Percentiles rank a stretch among this genome's conserved stretches.
Evolutionary conservation across 2,329 filamentous ascomycete genomes (phyloP).

Genomic region (Fusarium sp.): DNA sequence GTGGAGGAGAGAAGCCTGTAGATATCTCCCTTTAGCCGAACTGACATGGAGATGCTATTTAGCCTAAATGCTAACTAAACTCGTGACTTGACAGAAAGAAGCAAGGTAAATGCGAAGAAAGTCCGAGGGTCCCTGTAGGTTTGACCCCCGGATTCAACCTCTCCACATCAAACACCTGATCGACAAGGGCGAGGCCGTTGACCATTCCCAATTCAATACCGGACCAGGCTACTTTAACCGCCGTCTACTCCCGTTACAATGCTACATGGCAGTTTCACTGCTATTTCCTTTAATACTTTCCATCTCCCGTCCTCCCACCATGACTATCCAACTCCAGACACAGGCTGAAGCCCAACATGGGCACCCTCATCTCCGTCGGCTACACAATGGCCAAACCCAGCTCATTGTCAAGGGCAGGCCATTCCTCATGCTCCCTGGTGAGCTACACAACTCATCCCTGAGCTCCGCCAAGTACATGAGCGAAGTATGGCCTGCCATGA

Average conservation of each 20-base stretch:
- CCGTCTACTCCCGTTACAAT: not conserved
- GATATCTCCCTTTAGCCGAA: too few relatives aligned
- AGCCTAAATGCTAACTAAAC: conserved; percentile 9
- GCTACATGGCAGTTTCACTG: too few relatives aligned
- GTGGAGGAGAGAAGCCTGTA: too few relatives aligned
- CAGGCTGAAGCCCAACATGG: not conserved
- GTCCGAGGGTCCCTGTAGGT: conserved; percentile 15
- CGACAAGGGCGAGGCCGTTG: not conserved
- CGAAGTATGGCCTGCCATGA: conserved; percentile 47
- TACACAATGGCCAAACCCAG: conserved; percentile 44
- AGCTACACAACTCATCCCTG: conserved; percentile 51
- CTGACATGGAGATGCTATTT: not conserved
- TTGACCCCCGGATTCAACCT: not conserved
- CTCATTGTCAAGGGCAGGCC: conserved; percentile 51
- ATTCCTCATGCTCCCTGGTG: conserved; percentile 48
- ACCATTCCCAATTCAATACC: not conserved
- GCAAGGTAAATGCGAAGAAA: conserved; percentile 23
- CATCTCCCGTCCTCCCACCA: not conserved
- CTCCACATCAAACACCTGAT: too few relatives aligned
- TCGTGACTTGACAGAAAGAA: too few relatives aligned
- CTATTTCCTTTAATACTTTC: too few relatives aligned
- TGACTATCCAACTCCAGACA: conserved; percentile 14
- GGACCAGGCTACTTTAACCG: conserved; percentile 20
- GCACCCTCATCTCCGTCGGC: conserved; percentile 32
- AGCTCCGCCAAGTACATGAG: conserved; percentile 48